These are phyloP conservation scores for Didymella sp. DNA, from an alignment of 2,329 filamentous ascomycete genomes.

Conservation along the genomic window DNA sequence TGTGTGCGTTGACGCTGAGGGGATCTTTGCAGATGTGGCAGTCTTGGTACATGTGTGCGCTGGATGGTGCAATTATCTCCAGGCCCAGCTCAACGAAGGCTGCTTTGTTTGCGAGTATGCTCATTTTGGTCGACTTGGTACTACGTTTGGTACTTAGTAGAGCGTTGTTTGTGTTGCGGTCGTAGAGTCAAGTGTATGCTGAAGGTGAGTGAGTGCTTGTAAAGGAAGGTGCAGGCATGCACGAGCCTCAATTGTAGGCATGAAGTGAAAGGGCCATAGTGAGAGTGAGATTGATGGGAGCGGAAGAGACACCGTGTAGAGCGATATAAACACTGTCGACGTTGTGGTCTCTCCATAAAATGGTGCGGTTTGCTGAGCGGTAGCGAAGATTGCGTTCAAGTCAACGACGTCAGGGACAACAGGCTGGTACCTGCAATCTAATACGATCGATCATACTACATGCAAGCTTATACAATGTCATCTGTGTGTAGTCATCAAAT, in stretches of 20 bases:
- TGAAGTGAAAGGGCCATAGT: not conserved
- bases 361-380: not conserved
- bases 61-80: slow-evolving; percentile 15
- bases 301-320: not conserved
- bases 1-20: slow-evolving; percentile 16
- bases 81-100: slow-evolving; percentile 23
- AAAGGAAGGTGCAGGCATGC: not conserved
- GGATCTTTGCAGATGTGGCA: slow-evolving; percentile 27
- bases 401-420: not conserved
- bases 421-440: not conserved
- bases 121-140: slow-evolving; percentile 8
- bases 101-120: slow-evolving; percentile 23
- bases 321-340: not conserved
- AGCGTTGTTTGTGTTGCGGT: not conserved
- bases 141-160: not conserved
- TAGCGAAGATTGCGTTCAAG: not conserved
- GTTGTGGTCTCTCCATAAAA: not conserved
- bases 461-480: not conserved
- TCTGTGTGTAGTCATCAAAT: not conserved
- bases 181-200: not conserved
- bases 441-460: not conserved
- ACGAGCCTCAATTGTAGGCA: not conserved
- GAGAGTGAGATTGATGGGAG: not conserved
- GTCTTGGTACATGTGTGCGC: slow-evolving; percentile 22
- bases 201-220: not conserved